Conservation (phyloP, 805 yeast genomes). For the Spathaspora girioi region DNA sequence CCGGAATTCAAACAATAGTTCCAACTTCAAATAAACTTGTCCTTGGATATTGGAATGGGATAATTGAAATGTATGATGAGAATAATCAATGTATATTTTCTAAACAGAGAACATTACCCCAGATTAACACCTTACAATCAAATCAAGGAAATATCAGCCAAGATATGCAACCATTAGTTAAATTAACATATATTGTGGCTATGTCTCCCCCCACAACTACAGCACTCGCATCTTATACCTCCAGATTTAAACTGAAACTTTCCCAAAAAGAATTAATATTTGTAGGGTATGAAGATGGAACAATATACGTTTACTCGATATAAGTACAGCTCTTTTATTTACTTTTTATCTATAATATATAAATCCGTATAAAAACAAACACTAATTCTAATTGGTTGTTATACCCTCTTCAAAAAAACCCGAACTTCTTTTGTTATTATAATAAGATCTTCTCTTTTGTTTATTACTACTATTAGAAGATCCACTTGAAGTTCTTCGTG, state of each 20-base stretch:
- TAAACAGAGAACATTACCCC: conserved; percentile 6
- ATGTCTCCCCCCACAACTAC: neutral
- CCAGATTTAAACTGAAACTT: neutral
- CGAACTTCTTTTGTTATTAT: conserved; percentile 21
- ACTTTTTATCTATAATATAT: neutral
- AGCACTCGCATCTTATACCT: neutral
- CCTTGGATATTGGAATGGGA: conserved; percentile 52
- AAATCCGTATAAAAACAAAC: neutral
- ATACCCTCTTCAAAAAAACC: conserved; percentile 6
- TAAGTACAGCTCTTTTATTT: no score
- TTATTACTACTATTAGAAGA: conserved; percentile 4
- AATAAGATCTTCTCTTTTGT: conserved; percentile 29
- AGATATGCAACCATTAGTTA: neutral
- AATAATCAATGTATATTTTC: neutral
- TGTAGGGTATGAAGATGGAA: conserved; percentile 55
- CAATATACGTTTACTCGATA: conserved; percentile 36
- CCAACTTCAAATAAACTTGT: neutral
- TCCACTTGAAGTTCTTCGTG: neutral
- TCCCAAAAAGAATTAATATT: conserved; percentile 14
- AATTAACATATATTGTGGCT: conserved; percentile 3
- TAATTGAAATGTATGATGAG: conserved; percentile 18
- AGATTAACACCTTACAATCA: neutral
- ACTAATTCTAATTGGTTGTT: neutral
- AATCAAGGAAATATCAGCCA: neutral
- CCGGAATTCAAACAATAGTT: neutral